Evolutionary conservation across 1,284 basidiomycete genomes (phyloP), one percentile per base, ranked within the genome.

Genomic region (Trichosporon sp.): DNA sequence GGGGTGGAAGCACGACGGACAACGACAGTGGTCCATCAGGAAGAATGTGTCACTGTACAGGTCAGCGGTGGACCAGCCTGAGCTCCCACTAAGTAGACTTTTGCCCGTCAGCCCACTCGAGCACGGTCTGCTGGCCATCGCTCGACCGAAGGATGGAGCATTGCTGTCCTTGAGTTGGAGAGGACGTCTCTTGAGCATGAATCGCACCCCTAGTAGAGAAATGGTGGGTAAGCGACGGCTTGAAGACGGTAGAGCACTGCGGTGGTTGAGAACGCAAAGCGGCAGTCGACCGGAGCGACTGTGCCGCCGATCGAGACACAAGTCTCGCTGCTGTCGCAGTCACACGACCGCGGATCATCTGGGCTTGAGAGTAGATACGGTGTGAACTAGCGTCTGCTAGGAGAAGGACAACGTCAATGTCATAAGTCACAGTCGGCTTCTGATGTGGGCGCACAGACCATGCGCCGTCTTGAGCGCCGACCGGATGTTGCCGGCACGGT

Each of bases 11-110:
- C 95, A 98, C 64, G 88, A 83, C 0, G 90, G 82, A 81, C 95
- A 98, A 35, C 95, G 87, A 78, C 96, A 99, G 78, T 98, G 95
- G 78, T 93, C 92, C 12, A 89, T 85, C 27, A 92, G 82, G 88
- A 89, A 92, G 58, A 90, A 84, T 77, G 90, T 86, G 79, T 91
- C 89, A 77, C 90, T 91, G 66, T 4, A 42, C n/a, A 12, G 31
- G 65, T 66, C n/a, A 62, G 13, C 12, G 23, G 38, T 25, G 38
- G 44, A 21, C 12, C 18, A 47, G 3, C 11, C 2, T 2, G 34
- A 1, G 8, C 7, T n/a, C 56, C n/a, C 31, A 60, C 56, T n/a
- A 60, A 31, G 56, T 32, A 15, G 56, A 60, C 2, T 3, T 23
- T 8, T 29, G 56, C 1, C 56, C 56, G 27, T 60, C 29, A 8